Percentiles rank a stretch among this genome's conserved stretches.
These are phyloP conservation scores for Phaseolus lunatus DNA, from an alignment of 306 rosid genomes.

Conservation along the genomic window DNA sequence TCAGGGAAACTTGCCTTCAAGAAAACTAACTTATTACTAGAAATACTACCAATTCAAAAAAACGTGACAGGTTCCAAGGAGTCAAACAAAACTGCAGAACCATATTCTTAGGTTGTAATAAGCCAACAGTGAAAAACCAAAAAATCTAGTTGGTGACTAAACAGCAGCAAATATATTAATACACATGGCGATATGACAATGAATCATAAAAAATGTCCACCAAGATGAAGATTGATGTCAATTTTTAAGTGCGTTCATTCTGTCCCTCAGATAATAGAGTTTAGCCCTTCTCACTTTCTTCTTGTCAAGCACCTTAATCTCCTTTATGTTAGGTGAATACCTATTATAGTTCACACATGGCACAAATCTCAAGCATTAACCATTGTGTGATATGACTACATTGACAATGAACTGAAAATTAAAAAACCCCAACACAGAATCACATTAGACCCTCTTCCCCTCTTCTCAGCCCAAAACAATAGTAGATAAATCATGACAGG, in stretches of 20 bases:
- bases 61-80: conserved; percentile 10
- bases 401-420: conserved; percentile 32
- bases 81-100: conserved; percentile 13
- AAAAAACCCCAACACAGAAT: conserved; percentile 17
- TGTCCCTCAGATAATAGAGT: conserved; percentile 92
- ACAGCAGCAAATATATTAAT: conserved; percentile 24
- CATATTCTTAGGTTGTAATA: background rate
- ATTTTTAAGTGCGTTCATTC: conserved; percentile 83
- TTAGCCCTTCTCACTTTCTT: conserved; percentile 95
- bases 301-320: conserved; percentile 94
- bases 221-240: conserved; percentile 45
- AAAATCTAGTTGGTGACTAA: conserved; percentile 26
- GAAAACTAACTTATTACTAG: conserved; percentile 12
- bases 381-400: conserved; percentile 19
- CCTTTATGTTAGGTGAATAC: conserved; percentile 99
- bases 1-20: background rate
- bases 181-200: too few relatives aligned
- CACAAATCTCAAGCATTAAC: conserved; percentile 15
- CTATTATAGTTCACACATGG: conserved; percentile 54
- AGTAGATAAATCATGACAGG: background rate
- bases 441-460: too few relatives aligned
- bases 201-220: conserved; percentile 40
- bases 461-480: conserved; percentile 12
- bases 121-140: background rate
- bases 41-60: conserved; percentile 26